A percentile compares a stretch with the other conserved stretches of the same genome.
phyloP scores from a whole-genome alignment of 139 green algal species.

The Chloropicon primus region DNA sequence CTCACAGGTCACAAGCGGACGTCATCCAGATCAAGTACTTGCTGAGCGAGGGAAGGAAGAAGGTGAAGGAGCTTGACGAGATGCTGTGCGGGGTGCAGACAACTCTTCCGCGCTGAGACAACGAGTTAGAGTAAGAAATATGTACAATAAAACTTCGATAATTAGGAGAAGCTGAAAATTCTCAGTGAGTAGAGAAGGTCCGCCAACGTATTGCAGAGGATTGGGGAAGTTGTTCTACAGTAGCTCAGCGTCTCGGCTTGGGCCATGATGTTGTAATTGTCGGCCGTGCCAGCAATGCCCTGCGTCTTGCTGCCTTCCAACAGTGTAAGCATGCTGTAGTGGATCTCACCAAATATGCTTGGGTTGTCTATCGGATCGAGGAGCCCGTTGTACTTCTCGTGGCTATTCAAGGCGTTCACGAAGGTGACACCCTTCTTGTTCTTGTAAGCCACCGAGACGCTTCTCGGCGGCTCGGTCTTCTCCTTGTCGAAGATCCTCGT shows the following conservation, averaged over 20 bases:
- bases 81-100: background rate
- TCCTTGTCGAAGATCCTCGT: conserved; percentile 52
- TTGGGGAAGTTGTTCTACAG: background rate
- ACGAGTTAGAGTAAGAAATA: no score
- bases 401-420: conserved; percentile 31
- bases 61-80: background rate
- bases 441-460: conserved; percentile 24
- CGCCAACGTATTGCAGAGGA: background rate
- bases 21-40: background rate
- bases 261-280: background rate
- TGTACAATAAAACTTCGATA: background rate
- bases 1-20: background rate
- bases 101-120: background rate
- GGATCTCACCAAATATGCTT: conserved; percentile 29
- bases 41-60: background rate
- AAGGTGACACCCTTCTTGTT: conserved; percentile 44
- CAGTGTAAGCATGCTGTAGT: conserved; percentile 10
- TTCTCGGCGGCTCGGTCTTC: conserved; percentile 32
- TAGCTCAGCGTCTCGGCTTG: background rate
- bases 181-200: background rate
- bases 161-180: background rate
- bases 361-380: conserved; percentile 22
- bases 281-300: background rate
- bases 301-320: background rate
- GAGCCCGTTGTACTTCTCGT: conserved; percentile 18